Conservation (phyloP, 2,329 filamentous ascomycete species). For the Xylariaceae sp. region DNA sequence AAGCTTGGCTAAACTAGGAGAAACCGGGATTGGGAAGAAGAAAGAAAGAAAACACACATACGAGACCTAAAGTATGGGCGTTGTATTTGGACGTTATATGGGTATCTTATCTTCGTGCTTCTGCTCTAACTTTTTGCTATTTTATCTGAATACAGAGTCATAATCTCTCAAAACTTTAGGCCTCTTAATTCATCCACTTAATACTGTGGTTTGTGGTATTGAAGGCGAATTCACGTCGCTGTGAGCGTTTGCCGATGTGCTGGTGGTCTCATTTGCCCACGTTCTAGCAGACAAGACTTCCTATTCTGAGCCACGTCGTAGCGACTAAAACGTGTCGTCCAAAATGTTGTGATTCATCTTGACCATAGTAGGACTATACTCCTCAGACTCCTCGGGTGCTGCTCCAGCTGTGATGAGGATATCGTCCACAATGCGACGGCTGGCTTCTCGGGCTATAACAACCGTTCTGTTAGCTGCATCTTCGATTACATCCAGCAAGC, state of each 20-base stretch:
- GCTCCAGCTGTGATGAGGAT: slow-evolving; percentile 77
- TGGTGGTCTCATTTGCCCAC: no score
- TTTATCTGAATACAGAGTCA: background rate
- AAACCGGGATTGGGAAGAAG: background rate
- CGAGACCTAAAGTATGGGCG: background rate
- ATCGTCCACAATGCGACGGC: slow-evolving; percentile 80
- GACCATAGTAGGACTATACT: slow-evolving; percentile 69
- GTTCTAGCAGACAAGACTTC: no score
- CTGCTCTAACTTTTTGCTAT: background rate
- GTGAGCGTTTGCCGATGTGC: no score
- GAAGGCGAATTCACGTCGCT: no score
- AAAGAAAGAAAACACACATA: background rate
- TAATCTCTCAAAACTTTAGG: no score
- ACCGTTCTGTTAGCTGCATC: slow-evolving; percentile 5
- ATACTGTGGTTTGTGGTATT: no score
- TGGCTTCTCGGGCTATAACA: slow-evolving; percentile 73
- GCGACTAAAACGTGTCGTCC: slow-evolving; percentile 64
- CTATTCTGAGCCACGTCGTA: no score
- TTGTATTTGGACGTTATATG: background rate
- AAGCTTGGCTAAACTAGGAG: background rate
- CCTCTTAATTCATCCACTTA: no score
- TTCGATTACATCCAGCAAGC: background rate
- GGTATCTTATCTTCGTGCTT: slow-evolving; percentile 9
- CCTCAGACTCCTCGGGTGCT: slow-evolving; percentile 58
- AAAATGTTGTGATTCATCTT: slow-evolving; percentile 68